Base-by-base conservation (phyloP, 2,329 filamentous ascomycete genomes). In the Cordyceps cicadae region DNA sequence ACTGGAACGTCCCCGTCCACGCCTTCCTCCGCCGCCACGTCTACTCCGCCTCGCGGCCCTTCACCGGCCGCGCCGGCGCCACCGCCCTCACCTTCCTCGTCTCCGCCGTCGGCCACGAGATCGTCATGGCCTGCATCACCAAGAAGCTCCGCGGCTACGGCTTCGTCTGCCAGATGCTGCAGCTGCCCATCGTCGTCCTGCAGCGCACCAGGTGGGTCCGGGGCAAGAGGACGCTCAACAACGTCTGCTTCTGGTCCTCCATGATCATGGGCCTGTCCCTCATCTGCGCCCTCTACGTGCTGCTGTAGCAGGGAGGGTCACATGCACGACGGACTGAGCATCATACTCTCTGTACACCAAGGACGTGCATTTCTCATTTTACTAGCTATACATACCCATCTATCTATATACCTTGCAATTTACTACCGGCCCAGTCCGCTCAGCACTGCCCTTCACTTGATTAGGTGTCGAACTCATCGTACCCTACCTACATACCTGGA, bases 1-100 rank as follows among this genome's bases (percentile, higher is more conserved):
- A 97, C 77, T 97, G 94, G 93, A 97, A 97, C 72, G 85, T 96
- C n/a, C 93, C 93, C 50, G 93, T 97, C 7, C 94, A 97, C 76
- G 89, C 92, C 70, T 99, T 97, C 77, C 88, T 97, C 68, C 87
- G 92, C 8, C 84, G 94, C 26, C 94, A 99, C 74, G 93, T 99
- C 65, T 99, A 97, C 75, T 88, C 86, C 61, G 92, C 92, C 2
- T 89, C 87, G 14, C 81, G 89, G 11, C 85, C 87, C 14, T 86
- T 88, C 66, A 87, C 95, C 68, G 92, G 90, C 21, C 85, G 87
- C 61, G 81, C 83, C 17, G 79, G 88, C 61, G 92, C 94, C 29
- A 97, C 92, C 29, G 76, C 92, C 63, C 89, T 96, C 66, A 97
- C 94, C 0, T 97, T 99, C 70, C 76, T 97, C 61, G 88, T 97